Base-by-base conservation (phyloP, 2,329 filamentous ascomycete genomes). In the Colletotrichum endophyticum region DNA sequence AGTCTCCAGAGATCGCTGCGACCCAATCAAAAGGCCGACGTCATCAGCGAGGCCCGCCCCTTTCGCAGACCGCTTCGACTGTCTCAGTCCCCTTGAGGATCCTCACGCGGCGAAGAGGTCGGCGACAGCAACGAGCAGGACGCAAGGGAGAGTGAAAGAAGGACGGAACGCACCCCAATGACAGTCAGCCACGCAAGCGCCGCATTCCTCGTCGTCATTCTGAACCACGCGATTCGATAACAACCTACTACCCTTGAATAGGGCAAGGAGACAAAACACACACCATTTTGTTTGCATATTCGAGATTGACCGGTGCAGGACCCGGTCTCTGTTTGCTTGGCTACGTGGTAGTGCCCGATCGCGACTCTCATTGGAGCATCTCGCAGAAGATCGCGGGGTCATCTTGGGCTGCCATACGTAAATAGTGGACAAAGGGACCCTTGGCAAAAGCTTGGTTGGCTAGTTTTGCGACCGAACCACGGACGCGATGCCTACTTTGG, bases 221-320 rank as follows among this genome's bases (percentile, higher is more conserved):
- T 28, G 78, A 79, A 79, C 77, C 72, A 78, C 77, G 87, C 87
- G 86, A 83, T 85, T 85, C 88, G 86, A 89, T 88, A 88, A 88
- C 85, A 87, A 16, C 44, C 30, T 32, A 30, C 34, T 36, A 13
- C 13, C n/a, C 8, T 36, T 36, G n/a, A 32, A 30, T 28, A 22
- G 22, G 27, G 28, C 11, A 56, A 53, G 44, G n/a, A 22, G 44
- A 25, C n/a, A 53, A 53, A 22, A 59, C 25, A 57, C 8, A 59
- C 56, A 9, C 25, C 56, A 59, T 32, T 66, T 66, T 53, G 36
- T 66, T 53, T 62, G 27, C 32, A 28, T 19, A 30, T 49, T 44
- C 22, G 27, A 66, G 39, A 53, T 32, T 34, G 66, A 57, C 8
- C n/a, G 44, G 44, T 34, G n/a, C 53, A 59, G 27, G 59, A 34